A percentile compares a stretch with the other conserved stretches of the same genome.
Conservation (phyloP, 345 rosid genomes). For the Sapria himalayana region DNA sequence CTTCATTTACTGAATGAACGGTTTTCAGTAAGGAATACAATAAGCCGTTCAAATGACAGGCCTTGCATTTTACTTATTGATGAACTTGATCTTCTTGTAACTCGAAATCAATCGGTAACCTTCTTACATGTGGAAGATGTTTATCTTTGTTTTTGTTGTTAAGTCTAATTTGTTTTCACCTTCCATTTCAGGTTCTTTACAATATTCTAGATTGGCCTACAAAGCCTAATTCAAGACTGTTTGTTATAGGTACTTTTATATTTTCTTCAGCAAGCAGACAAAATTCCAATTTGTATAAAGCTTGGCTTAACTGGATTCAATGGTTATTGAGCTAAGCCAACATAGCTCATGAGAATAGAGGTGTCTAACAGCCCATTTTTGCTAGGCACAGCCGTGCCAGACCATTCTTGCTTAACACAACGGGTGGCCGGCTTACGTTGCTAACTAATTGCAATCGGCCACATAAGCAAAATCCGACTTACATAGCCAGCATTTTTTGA, state of each 20-base stretch:
- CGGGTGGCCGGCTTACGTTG: too few relatives aligned
- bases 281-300: too few relatives aligned
- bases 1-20: conserved; percentile 54
- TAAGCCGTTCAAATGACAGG: conserved; percentile 33
- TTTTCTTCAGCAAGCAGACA: too few relatives aligned
- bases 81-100: conserved; percentile 89
- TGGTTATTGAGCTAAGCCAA: too few relatives aligned
- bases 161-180: neutral
- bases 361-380: too few relatives aligned
- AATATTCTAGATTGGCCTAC: conserved; percentile 96
- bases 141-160: conserved; percentile 1
- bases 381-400: too few relatives aligned
- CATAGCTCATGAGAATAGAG: too few relatives aligned
- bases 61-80: conserved; percentile 91
- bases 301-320: too few relatives aligned
- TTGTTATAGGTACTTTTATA: conserved; percentile 43
- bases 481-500: too few relatives aligned
- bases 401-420: too few relatives aligned
- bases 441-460: too few relatives aligned
- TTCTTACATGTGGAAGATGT: conserved; percentile 4
- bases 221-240: conserved; percentile 56
- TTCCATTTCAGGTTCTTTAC: conserved; percentile 39
- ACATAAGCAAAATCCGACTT: too few relatives aligned
- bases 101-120: conserved; percentile 81
- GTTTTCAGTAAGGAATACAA: conserved; percentile 46